phyloP scores from a whole-genome alignment of 176 grass and related monocot genomes.

The Lolium rigidum region DNA sequence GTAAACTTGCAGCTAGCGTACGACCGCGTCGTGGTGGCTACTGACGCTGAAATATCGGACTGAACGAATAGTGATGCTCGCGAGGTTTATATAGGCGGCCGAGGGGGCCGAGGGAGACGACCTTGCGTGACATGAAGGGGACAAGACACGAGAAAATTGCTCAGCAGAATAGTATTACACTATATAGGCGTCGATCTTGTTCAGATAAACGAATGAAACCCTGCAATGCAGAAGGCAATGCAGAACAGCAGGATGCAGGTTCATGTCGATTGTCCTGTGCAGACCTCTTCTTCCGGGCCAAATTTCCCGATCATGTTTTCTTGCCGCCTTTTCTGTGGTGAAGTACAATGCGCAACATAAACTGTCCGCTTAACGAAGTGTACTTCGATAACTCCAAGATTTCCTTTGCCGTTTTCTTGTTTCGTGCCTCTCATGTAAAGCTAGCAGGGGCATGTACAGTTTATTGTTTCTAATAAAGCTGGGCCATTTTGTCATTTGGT shows the following conservation, averaged over 20 bases:
- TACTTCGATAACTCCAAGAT: not conserved
- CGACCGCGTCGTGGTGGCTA: not conserved
- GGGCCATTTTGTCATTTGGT: not conserved
- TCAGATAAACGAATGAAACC: not conserved
- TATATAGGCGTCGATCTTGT: not conserved
- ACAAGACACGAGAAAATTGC: not conserved
- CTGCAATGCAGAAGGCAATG: not conserved
- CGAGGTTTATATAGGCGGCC: not conserved
- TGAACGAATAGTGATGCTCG: not conserved
- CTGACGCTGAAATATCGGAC: not conserved
- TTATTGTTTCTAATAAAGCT: not conserved
- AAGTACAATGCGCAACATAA: not conserved
- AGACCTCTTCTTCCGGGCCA: not conserved
- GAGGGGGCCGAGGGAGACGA: not conserved
- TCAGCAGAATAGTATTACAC: not conserved
- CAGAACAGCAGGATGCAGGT: not conserved
- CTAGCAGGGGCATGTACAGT: not conserved
- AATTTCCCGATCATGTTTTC: not conserved
- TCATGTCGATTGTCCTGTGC: not conserved
- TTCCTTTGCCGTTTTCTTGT: constrained; percentile 3
- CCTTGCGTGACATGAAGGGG: not conserved
- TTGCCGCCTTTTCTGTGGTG: not conserved
- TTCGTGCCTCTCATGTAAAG: not conserved
- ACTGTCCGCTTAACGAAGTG: not conserved
- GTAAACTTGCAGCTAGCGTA: not conserved